phyloP scores from a whole-genome alignment of 495 filamentous ascomycete genomes.

The Penicillium desertorum region DNA sequence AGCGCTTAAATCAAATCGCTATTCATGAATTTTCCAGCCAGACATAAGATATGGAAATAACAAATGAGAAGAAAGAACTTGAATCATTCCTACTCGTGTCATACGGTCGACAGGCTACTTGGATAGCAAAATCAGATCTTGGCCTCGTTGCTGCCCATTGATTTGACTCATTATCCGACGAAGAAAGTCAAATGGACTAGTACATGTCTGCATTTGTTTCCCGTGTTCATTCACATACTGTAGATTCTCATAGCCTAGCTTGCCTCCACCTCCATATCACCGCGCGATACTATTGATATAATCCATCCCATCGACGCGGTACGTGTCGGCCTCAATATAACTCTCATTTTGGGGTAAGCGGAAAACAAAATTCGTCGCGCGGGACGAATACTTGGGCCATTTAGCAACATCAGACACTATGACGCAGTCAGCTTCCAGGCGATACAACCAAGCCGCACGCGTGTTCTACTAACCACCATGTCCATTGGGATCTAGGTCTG shows the following conservation, averaged over 20 bases:
- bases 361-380: constrained; percentile 36
- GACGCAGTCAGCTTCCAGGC: neutral
- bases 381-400: constrained; percentile 32
- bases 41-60: neutral
- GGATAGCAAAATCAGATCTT: constrained; percentile 1
- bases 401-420: constrained; percentile 26
- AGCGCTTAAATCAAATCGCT: constrained; percentile 16
- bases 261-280: constrained; percentile 7
- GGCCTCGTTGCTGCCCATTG: constrained; percentile 3
- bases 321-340: constrained; percentile 34
- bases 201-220: neutral
- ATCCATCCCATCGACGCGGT: constrained; percentile 31
- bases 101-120: constrained; percentile 18
- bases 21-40: neutral
- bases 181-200: constrained; percentile 1
- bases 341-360: constrained; percentile 33
- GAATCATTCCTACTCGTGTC: neutral
- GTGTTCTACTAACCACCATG: constrained; percentile 25
- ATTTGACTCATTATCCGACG: neutral
- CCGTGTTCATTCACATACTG: neutral
- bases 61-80: neutral
- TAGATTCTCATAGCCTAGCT: constrained; percentile 1
- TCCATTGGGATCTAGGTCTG: constrained; percentile 51
- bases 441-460: neutral
- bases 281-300: constrained; percentile 37